Evolutionary conservation across 2,329 filamentous ascomycete genomes (phyloP), one percentile per base, ranked within the genome.

Genomic region (Chaetoscypha palmicola): DNA sequence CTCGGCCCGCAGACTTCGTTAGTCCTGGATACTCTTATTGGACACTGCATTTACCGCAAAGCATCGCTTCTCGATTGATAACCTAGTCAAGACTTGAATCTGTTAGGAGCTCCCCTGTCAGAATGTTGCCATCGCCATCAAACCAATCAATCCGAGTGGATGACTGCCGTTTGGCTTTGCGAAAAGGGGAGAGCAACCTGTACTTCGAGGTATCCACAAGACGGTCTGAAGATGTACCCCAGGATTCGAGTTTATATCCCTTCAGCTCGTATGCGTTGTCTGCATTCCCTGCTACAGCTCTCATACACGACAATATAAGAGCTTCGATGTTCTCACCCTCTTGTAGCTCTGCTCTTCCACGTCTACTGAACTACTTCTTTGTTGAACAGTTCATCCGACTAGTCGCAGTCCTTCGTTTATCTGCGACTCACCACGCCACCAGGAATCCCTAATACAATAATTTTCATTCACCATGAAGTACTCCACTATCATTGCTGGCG

Each of bases 391-490:
- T 36, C 19, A 31, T n/a, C 36, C 22, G 20, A 20, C 16, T 30
- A 30, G 36, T 33, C 42, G 50, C 47, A 50, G 43, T 48, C 50
- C 41, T 43, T 52, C 50, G 40, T 50, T 50, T 48, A 50, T 35
- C 39, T 50, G 45, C 41, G 35, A 19, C 34, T 11, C 10, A 31
- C 22, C n/a, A n/a, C n/a, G n/a, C n/a, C n/a, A n/a, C n/a, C n/a
- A n/a, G n/a, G n/a, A n/a, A n/a, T n/a, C n/a, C n/a, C n/a, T 23
- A 41, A 33, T 41, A 19, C 14, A 16, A 21, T 32, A 9, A 20
- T 30, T 14, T 31, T 16, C 3, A 1, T 21, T 14, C 20, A 34
- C 21, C 38, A 41, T 41, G 38, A 41, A 34, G 24, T 41, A 41
- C 38, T 34, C 38, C 5, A 24, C 38, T 4, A 22, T 41, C n/a